A percentile compares a stretch with the other conserved stretches of the same genome.
These are phyloP conservation scores for Silene uniflora DNA, from an alignment of 148 eudicot species.

Conservation along the genomic window DNA sequence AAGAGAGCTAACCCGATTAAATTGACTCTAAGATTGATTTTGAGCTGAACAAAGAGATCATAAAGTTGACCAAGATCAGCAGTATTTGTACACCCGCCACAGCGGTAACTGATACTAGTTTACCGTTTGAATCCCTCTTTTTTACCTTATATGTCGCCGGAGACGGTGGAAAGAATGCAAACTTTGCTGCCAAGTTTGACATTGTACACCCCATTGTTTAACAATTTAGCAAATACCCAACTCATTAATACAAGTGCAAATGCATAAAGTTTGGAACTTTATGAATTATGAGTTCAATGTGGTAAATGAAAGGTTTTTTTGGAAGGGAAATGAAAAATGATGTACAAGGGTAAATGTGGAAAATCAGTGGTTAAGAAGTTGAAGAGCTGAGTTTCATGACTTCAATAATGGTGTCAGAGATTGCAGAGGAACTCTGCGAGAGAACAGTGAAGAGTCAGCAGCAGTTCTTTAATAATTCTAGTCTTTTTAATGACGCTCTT, in stretches of 20 bases:
- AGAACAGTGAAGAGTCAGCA: too few species aligned
- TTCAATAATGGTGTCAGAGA: too few species aligned
- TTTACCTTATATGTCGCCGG: conserved; percentile 87
- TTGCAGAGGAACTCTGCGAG: too few species aligned
- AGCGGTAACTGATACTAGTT: conserved; percentile 54
- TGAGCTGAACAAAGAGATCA: conserved; percentile 92
- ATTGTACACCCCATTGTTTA: conserved; percentile 67
- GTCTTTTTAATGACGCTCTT: too few species aligned
- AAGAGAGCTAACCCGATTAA: conserved; percentile 60
- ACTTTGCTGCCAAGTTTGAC: conserved; percentile 79
- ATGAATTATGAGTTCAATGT: too few species aligned
- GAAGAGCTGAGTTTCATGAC: too few species aligned
- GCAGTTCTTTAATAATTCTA: too few species aligned
- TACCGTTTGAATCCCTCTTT: conserved; percentile 52
- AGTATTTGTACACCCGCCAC: conserved; percentile 49
- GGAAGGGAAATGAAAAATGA: too few species aligned
- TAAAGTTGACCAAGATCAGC: conserved; percentile 96
- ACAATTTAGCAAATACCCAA: not conserved
- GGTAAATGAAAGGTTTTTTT: too few species aligned
- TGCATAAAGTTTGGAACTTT: not conserved
- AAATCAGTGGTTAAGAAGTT: too few species aligned
- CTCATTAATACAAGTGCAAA: conserved; percentile 64
- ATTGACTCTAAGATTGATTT: conserved; percentile 91
- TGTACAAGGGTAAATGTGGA: too few species aligned
- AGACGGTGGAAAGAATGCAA: conserved; percentile 91